phyloP scores from a whole-genome alignment of 352 stramenopile genomes.

The Pythium plurisporium region DNA sequence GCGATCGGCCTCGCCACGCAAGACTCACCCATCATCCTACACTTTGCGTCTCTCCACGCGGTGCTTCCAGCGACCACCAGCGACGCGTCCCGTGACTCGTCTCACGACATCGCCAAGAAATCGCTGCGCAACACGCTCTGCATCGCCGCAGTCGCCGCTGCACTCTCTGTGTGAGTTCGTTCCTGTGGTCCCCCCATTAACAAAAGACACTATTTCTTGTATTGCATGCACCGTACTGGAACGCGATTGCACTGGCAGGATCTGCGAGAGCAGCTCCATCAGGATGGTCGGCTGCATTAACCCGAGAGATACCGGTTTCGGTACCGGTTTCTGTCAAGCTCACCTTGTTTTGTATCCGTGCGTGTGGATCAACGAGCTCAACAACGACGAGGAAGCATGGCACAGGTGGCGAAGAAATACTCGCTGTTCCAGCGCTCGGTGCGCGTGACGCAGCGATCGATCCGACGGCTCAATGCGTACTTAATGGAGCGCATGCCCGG shows the following conservation, averaged over 20 bases:
- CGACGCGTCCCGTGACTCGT: not conserved
- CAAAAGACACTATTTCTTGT: too few species aligned
- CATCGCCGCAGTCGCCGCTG: slow-evolving; percentile 34
- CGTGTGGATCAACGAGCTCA: not conserved
- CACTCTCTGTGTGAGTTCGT: slow-evolving; percentile 20
- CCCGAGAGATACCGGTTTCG: not conserved
- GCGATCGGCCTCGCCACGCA: slow-evolving; percentile 27
- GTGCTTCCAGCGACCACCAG: slow-evolving; percentile 3
- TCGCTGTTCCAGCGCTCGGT: slow-evolving; percentile 75
- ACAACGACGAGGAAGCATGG: slow-evolving; percentile 3
- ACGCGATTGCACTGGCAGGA: too few species aligned
- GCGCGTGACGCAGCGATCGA: slow-evolving; percentile 62
- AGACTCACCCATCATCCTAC: slow-evolving; percentile 20
- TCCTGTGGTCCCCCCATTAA: too few species aligned
- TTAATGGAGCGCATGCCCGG: slow-evolving; percentile 54
- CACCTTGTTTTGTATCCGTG: not conserved
- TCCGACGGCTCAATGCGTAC: slow-evolving; percentile 47
- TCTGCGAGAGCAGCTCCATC: too few species aligned
- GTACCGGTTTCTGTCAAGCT: not conserved
- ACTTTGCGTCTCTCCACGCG: slow-evolving; percentile 22
- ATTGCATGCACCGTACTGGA: too few species aligned
- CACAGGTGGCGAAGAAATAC: slow-evolving; percentile 45
- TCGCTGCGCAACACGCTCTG: slow-evolving; percentile 34
- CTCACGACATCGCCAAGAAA: slow-evolving; percentile 8
- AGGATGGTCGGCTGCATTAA: not conserved